phyloP scores from a whole-genome alignment of 2,329 filamentous ascomycete species.

The Exophiala sp. region DNA sequence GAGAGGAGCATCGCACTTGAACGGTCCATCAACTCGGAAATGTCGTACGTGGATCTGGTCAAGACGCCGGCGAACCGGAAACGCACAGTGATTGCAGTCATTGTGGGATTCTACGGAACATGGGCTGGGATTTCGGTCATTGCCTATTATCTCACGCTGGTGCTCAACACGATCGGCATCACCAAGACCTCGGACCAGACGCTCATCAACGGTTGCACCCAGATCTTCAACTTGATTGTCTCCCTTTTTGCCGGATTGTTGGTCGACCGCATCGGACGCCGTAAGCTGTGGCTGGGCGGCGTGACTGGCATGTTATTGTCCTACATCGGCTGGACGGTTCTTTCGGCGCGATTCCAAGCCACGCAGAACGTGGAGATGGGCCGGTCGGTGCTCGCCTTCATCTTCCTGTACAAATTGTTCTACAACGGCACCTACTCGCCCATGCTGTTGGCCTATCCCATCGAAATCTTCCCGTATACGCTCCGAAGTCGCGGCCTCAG shows the following conservation, averaged over 20 bases:
- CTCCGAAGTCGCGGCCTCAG: constrained; percentile 35
- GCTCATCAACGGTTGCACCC: too few species aligned
- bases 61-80: too few species aligned
- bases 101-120: too few species aligned
- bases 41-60: too few species aligned
- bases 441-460: constrained; percentile 37
- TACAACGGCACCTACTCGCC: constrained; percentile 35
- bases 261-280: too few species aligned
- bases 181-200: too few species aligned
- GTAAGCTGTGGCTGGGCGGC: constrained; percentile 23
- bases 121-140: too few species aligned
- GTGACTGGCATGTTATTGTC: constrained; percentile 40
- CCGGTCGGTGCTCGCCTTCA: constrained; percentile 37
- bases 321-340: constrained; percentile 40
- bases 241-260: too few species aligned
- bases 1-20: background rate
- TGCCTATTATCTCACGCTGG: too few species aligned
- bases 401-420: constrained; percentile 37
- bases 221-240: too few species aligned
- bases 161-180: too few species aligned
- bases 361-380: constrained; percentile 32
- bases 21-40: background rate
- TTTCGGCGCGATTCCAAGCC: constrained; percentile 34
- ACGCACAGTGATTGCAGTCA: too few species aligned
- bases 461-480: constrained; percentile 46